Evolutionary conservation across 2,329 filamentous ascomycete genomes (phyloP).

Genomic region (Ophiocordyceps unilateralis): DNA sequence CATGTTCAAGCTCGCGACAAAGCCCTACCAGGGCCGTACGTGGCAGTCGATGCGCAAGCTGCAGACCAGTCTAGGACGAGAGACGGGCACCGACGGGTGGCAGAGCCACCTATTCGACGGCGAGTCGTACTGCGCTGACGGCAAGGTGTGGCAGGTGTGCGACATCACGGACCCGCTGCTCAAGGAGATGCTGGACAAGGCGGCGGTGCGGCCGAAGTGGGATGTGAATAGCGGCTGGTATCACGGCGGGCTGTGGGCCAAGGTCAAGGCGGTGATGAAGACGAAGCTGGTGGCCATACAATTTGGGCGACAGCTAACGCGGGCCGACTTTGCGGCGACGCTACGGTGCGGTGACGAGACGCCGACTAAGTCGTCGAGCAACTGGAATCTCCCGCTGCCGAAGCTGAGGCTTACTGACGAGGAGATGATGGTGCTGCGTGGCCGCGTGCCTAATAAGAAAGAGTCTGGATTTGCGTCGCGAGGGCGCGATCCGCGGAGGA

Average conservation of each 20-base stretch:
- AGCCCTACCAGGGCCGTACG: slow-evolving; percentile 26
- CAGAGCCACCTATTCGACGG: slow-evolving; percentile 72
- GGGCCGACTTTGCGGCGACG: slow-evolving; percentile 18
- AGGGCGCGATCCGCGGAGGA: slow-evolving; percentile 9
- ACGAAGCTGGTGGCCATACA: slow-evolving; percentile 60
- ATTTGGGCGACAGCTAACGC: slow-evolving; percentile 30
- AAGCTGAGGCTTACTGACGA: slow-evolving; percentile 18
- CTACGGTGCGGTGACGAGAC: slow-evolving; percentile 17
- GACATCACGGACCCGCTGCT: slow-evolving; percentile 76
- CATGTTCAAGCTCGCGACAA: slow-evolving; percentile 57
- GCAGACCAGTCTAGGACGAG: slow-evolving; percentile 20
- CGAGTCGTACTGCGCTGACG: slow-evolving; percentile 53
- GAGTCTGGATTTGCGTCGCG: slow-evolving; percentile 18
- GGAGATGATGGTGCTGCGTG: slow-evolving; percentile 17
- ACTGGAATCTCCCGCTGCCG: slow-evolving; percentile 15
- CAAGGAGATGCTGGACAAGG: slow-evolving; percentile 43
- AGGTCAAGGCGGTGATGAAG: slow-evolving; percentile 75
- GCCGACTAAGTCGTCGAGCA: slow-evolving; percentile 13
- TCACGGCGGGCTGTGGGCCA: slow-evolving; percentile 62
- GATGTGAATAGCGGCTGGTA: slow-evolving; percentile 68
- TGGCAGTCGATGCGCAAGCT: slow-evolving; percentile 30
- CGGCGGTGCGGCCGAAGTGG: slow-evolving; percentile 39
- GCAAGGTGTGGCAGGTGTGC: slow-evolving; percentile 87
- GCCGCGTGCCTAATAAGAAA: slow-evolving; percentile 17
- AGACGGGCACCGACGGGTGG: slow-evolving; percentile 20